These are phyloP conservation scores for Hansenula anomala DNA, from an alignment of 1,139 yeast genomes.

Conservation along the genomic window DNA sequence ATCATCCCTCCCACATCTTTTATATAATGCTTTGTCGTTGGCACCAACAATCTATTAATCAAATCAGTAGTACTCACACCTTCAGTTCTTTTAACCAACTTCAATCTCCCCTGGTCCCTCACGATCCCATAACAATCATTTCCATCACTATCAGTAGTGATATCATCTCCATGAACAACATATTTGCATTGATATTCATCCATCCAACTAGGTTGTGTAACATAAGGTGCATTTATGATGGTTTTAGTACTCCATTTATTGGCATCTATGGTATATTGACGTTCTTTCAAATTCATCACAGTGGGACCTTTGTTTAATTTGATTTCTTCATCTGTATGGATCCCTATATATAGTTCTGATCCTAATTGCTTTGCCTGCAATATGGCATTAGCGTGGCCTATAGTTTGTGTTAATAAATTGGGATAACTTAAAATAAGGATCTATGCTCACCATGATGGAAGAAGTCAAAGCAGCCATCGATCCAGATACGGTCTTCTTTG, in stretches of 20 bases:
- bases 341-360: constrained; percentile 73
- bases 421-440: background rate
- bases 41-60: constrained; percentile 82
- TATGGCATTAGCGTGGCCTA: constrained; percentile 93
- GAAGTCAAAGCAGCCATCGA: constrained; percentile 97
- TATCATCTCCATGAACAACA: constrained; percentile 97
- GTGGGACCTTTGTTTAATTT: constrained; percentile 83
- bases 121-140: constrained; percentile 85
- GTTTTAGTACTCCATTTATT: constrained; percentile 85
- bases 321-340: constrained; percentile 89
- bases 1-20: constrained; percentile 12
- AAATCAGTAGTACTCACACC: constrained; percentile 93
- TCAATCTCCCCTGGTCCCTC: constrained; percentile 80
- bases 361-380: constrained; percentile 85
- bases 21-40: constrained; percentile 51
- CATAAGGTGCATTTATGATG: constrained; percentile 84
- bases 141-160: constrained; percentile 93
- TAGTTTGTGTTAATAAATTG: constrained; percentile 9
- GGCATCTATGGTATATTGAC: constrained; percentile 78
- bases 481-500: constrained; percentile 54
- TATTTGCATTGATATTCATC: constrained; percentile 69
- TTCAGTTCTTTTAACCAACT: constrained; percentile 88
- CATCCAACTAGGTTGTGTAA: constrained; percentile 84
- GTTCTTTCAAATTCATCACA: constrained; percentile 80
- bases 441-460: constrained; percentile 81